A percentile compares a stretch with the other conserved stretches of the same genome.
Evolutionary conservation across 2,329 filamentous ascomycete genomes (phyloP).

Genomic region (Annulohypoxylon truncatum): DNA sequence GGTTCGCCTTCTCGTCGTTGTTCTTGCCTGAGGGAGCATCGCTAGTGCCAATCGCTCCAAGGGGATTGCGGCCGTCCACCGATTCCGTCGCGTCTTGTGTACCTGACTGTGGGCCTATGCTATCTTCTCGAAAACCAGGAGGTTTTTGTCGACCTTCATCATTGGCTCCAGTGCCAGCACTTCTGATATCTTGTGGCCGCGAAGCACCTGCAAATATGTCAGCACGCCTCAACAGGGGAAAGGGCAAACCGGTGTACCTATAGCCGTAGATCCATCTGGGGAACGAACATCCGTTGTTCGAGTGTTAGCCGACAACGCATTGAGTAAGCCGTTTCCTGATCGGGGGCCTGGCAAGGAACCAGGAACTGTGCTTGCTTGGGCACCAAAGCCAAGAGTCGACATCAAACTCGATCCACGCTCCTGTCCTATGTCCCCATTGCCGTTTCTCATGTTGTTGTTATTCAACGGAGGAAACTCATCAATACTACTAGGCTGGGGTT

Average conservation of each 20-base stretch:
- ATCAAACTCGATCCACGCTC: conserved; percentile 65
- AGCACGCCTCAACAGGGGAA: conserved; percentile 34
- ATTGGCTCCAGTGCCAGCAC: conserved; percentile 48
- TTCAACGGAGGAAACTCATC: conserved; percentile 74
- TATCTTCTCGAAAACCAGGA: conserved; percentile 58
- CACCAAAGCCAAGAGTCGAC: conserved; percentile 65
- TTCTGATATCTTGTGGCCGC: conserved; percentile 59
- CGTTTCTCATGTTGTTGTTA: conserved; percentile 55
- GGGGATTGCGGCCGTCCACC: conserved; percentile 54
- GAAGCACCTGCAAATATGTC: conserved; percentile 49
- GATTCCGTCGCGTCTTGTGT: conserved; percentile 51
- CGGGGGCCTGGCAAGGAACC: conserved; percentile 57
- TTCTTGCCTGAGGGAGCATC: conserved; percentile 56
- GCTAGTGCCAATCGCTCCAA: conserved; percentile 61
- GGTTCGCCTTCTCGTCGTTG: conserved; percentile 56
- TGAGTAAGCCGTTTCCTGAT: conserved; percentile 70
- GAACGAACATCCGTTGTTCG: conserved; percentile 63
- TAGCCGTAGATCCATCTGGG: conserved; percentile 56
- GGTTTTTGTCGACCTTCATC: conserved; percentile 61
- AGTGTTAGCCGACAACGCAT: conserved; percentile 70
- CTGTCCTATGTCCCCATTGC: conserved; percentile 68
- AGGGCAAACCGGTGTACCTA: conserved; percentile 48
- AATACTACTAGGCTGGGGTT: conserved; percentile 60
- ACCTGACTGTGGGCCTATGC: conserved; percentile 50
- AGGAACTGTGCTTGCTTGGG: conserved; percentile 56